Base-by-base conservation (phyloP, 805 yeast species). In the Spathaspora arborariae region DNA sequence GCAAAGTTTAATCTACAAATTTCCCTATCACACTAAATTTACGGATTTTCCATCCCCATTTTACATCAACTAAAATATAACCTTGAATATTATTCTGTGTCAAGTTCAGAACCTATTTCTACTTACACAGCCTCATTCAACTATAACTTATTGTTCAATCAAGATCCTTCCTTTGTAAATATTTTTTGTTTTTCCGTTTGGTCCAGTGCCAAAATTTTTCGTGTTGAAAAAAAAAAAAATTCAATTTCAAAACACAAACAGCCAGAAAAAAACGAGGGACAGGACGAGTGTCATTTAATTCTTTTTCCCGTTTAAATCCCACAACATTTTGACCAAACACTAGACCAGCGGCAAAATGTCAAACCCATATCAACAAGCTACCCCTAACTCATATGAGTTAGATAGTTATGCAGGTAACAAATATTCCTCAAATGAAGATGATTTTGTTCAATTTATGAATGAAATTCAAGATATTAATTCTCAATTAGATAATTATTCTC, bases 381-480 rank as follows among this genome's bases (percentile, higher is more conserved):
- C 42, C 30, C 41, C 19, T 7, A 33, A 40, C 39, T 40, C 48
- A 11, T 48, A 48, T 35, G 51, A 48, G 33, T 39, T 70, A 71
- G 67, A 72, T 51, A 68, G 66, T 56, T 47, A 45, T 27, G 39
- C 42, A 3, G 51, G 51, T 37, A 50, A 50, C 45, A 57, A 62
- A 37, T 47, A 47, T 27, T 57, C 63, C 41, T 48, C 60, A 6
- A 57, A 59, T 42, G 73, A 65, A 42, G 70, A 68, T 51, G 76
- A 72, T 53, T 71, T 72, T 51, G 76, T 70, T 20, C 63, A 68
- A 36, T 72, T 62, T 57, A 72, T 72, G 76, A 67, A 68, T 54
- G 76, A 72, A 51, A 63, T 67, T 45, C 75, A 69, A 55, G 76
- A 72, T 59, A 64, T 72, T 54, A 70, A 72, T 59, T 62, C 62